phyloP scores from a whole-genome alignment of 805 yeast genomes.

The Dipodascus geniculatus region DNA sequence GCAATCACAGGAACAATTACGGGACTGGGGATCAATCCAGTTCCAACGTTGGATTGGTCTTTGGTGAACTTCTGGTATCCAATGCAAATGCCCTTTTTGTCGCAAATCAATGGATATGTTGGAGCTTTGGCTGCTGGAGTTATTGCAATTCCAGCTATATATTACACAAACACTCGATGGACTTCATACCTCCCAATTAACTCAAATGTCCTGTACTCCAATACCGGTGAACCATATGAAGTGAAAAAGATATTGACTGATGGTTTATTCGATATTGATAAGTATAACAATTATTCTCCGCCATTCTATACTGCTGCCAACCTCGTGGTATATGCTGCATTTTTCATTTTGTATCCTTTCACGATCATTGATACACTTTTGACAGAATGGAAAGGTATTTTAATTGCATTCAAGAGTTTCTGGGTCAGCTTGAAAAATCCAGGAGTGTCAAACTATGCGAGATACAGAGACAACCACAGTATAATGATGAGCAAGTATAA shows the following conservation, averaged over 20 bases:
- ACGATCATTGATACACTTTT: slow-evolving; percentile 32
- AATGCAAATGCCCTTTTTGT: slow-evolving; percentile 44
- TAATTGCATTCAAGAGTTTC: slow-evolving; percentile 10
- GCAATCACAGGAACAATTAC: slow-evolving; percentile 33
- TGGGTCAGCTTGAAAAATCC: not conserved
- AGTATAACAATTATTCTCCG: slow-evolving; percentile 50
- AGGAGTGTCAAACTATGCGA: slow-evolving; percentile 6
- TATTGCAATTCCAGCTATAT: slow-evolving; percentile 37
- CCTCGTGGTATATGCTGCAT: slow-evolving; percentile 37
- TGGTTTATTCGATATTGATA: slow-evolving; percentile 32
- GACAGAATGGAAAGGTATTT: slow-evolving; percentile 10
- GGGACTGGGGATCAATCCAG: slow-evolving; percentile 32
- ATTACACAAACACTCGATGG: slow-evolving; percentile 45
- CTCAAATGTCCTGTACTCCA: slow-evolving; percentile 41
- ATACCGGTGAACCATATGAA: slow-evolving; percentile 38
- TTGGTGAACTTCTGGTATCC: slow-evolving; percentile 31
- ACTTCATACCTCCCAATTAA: slow-evolving; percentile 50
- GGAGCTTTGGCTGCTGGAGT: slow-evolving; percentile 35
- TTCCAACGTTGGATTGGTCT: slow-evolving; percentile 33
- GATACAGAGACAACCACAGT: slow-evolving; percentile 13
- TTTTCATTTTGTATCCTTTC: slow-evolving; percentile 45
- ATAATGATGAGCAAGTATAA: slow-evolving; percentile 39
- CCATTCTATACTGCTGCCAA: slow-evolving; percentile 51
- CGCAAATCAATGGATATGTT: slow-evolving; percentile 30
- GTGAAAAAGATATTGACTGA: slow-evolving; percentile 33